Base-by-base conservation (phyloP, 2,329 filamentous ascomycete genomes). In the Diaporthe capsici region DNA sequence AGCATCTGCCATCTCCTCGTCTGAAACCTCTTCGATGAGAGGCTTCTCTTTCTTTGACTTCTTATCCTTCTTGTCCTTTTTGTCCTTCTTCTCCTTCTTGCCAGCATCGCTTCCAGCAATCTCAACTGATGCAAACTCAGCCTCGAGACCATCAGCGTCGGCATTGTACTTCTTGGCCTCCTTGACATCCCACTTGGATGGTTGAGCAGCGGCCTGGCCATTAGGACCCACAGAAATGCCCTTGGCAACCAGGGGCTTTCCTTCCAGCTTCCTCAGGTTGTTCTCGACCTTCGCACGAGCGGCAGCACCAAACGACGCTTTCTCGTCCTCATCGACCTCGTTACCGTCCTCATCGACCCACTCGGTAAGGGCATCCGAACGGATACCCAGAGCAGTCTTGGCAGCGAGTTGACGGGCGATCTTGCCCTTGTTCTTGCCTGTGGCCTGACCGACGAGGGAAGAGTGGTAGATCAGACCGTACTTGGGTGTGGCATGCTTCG, bases 401-500 rank as follows among this genome's bases (percentile, higher is more conserved):
- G 96, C 94, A 67, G 97, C 94, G 77, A 99, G 91, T 89, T 98
- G 95, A 90, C 97, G 95, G 57, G 97, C 97, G 82, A 99, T 98
- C 90, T 99, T 99, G 81, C 97, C 97, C 93, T 99, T 99, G 90
- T 98, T 98, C 89, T 95, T 96, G 82, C 97, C 97, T 28, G 95
- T 98, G 42, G 97, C 97, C 87, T 99, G 97, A 60, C 97, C 97
- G 79, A 99, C 97, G 61, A 99, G 91, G 39, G 95, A 97, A 67
- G 94, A 94, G 86, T 98, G 94, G 87, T 97, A 97, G 84, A 97
- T 95, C 79, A 98, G 90, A 90, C 97, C 97, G 82, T 98, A 99
- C 87, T 98, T 99, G 83, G 97, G 97, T 53, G 97, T 99, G 83
- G 98, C 95, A 86, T 98, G 96, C 90, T 99, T 98, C 68, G 97